A percentile compares a stretch with the other conserved stretches of the same genome.
phyloP scores from a whole-genome alignment of 805 yeast species.

The Teunomyces cretensis region DNA sequence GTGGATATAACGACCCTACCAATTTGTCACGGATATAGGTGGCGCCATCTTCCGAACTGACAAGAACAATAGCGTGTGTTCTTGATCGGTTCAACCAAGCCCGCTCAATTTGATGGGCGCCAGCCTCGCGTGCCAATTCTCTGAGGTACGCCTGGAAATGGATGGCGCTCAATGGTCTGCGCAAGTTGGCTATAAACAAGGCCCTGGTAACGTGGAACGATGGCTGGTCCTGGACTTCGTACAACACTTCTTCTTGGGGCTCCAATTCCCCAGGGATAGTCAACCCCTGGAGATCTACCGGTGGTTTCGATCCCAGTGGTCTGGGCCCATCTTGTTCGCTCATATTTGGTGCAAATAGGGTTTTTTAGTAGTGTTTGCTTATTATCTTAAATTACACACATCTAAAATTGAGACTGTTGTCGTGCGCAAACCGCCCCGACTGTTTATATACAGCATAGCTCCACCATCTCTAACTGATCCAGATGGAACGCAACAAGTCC shows the following conservation, averaged over 20 bases:
- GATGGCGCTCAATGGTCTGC: constrained; percentile 37
- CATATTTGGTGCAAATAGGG: not conserved
- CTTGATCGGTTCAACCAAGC: constrained; percentile 45
- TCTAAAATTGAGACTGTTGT: not conserved
- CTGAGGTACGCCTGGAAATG: constrained; percentile 38
- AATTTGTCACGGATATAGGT: constrained; percentile 30
- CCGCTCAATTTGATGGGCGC: constrained; percentile 33
- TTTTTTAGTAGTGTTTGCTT: not conserved
- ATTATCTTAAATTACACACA: too few species aligned
- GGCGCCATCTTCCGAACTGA: constrained; percentile 42
- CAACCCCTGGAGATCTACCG: constrained; percentile 2
- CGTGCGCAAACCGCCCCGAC: not conserved
- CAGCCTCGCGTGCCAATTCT: constrained; percentile 23
- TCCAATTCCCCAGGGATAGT: constrained; percentile 6
- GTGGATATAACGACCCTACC: constrained; percentile 36
- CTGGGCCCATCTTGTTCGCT: not conserved
- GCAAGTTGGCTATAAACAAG: constrained; percentile 43
- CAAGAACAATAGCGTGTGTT: constrained; percentile 44
- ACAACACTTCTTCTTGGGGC: constrained; percentile 31
- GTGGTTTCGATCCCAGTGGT: not conserved
- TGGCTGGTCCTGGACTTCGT: constrained; percentile 31
- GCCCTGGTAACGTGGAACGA: constrained; percentile 42
- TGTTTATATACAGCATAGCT: not conserved
- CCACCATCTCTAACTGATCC: constrained; percentile 38
- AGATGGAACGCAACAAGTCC: constrained; percentile 59